phyloP scores from a whole-genome alignment of 2,329 filamentous ascomycete species.

The Sclerotinia subarctica region DNA sequence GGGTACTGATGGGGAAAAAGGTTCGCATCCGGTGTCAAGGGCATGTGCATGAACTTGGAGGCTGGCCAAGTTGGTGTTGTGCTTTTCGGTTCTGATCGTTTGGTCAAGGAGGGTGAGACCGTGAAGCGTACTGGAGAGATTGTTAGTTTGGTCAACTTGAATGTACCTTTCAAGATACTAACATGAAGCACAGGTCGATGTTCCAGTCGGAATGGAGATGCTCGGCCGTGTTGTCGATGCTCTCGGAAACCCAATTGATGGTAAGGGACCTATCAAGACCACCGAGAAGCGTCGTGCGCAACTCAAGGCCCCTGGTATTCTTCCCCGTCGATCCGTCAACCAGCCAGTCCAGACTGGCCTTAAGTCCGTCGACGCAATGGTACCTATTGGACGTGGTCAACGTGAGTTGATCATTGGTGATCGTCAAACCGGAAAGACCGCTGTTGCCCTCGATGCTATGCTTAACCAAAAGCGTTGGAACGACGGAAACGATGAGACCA shows the following conservation, averaged over 20 bases:
- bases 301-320: conserved; percentile 97
- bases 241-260: conserved; percentile 98
- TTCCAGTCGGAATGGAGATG: conserved; percentile 87
- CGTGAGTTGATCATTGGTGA: conserved; percentile 99
- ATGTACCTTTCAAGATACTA: conserved; percentile 19
- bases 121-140: conserved; percentile 99
- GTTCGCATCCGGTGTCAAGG: conserved; percentile 99
- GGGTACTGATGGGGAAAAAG: conserved; percentile 46
- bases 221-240: conserved; percentile 98
- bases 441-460: conserved; percentile 95
- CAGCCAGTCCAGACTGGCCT: conserved; percentile 99
- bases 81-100: conserved; percentile 99
- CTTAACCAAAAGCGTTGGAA: conserved; percentile 99
- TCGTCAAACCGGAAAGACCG: conserved; percentile 99
- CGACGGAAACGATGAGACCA: conserved; percentile 75
- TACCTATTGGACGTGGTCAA: conserved; percentile 99
- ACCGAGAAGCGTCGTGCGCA: conserved; percentile 92
- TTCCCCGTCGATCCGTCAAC: conserved; percentile 95
- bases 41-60: conserved; percentile 99
- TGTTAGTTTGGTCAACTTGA: conserved; percentile 58
- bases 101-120: conserved; percentile 98
- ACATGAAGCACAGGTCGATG: conserved; percentile 70
- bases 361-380: conserved; percentile 99
- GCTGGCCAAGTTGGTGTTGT: conserved; percentile 99
- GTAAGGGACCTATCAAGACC: conserved; percentile 95